Evolutionary conservation across 2,329 filamentous ascomycete species (phyloP).

Genomic region (Shiraia sp.): DNA sequence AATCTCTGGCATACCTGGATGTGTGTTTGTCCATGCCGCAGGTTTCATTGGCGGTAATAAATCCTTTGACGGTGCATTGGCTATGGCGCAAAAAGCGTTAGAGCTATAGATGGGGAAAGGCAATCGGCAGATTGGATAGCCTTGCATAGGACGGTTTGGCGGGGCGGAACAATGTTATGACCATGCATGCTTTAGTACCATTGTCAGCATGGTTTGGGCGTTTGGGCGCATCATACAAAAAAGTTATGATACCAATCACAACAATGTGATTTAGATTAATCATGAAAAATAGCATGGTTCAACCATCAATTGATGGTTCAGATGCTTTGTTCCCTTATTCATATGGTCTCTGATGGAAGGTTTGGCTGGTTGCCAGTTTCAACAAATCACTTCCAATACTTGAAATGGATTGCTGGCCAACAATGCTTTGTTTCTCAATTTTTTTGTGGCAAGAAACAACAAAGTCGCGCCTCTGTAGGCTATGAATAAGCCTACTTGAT

Average conservation of each 20-base stretch:
- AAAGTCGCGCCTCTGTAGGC: too few species aligned
- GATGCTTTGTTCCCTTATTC: too few species aligned
- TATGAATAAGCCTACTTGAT: too few species aligned
- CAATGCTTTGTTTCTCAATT: too few species aligned
- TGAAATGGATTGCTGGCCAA: too few species aligned
- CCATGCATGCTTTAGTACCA: slow-evolving; percentile 8
- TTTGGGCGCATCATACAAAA: slow-evolving; percentile 28
- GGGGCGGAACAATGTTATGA: background rate
- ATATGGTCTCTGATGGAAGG: too few species aligned
- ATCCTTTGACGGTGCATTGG: slow-evolving; percentile 83
- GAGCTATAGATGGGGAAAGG: slow-evolving; percentile 35
- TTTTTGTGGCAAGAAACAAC: too few species aligned
- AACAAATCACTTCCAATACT: too few species aligned
- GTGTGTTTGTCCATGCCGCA: slow-evolving; percentile 90
- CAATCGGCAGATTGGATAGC: background rate
- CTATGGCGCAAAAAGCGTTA: slow-evolving; percentile 80
- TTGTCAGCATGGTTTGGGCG: slow-evolving; percentile 33
- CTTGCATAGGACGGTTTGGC: background rate
- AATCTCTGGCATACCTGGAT: slow-evolving; percentile 69
- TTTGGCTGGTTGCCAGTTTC: too few species aligned
- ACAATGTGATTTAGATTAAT: slow-evolving; percentile 16
- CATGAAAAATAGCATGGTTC: slow-evolving; percentile 1
- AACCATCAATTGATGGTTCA: background rate
- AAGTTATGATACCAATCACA: slow-evolving; percentile 32
- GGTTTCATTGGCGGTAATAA: slow-evolving; percentile 97